A percentile compares a stretch with the other conserved stretches of the same genome.
Conservation (phyloP, 495 filamentous ascomycete species). For the Cudoniella acicularis region DNA sequence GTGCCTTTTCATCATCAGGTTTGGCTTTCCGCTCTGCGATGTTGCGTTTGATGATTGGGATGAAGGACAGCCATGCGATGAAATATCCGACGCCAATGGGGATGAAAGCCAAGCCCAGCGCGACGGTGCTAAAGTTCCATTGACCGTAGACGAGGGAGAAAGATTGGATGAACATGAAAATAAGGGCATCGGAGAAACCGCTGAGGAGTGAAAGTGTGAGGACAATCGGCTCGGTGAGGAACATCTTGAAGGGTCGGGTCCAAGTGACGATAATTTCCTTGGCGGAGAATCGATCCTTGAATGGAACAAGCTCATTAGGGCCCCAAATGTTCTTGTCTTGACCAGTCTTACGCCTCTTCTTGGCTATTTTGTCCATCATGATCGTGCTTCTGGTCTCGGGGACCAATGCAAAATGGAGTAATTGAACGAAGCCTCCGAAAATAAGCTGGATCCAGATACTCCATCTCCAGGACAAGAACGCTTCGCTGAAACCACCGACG, state of each 20-base stretch:
- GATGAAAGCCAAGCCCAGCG: slow-evolving; percentile 59
- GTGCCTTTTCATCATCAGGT: slow-evolving; percentile 55
- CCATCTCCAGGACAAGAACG: slow-evolving; percentile 69
- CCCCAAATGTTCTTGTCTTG: slow-evolving; percentile 54
- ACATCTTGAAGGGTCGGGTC: slow-evolving; percentile 74
- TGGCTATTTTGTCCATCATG: slow-evolving; percentile 63
- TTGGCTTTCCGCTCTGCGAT: slow-evolving; percentile 44
- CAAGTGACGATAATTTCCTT: slow-evolving; percentile 58
- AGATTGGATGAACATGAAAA: slow-evolving; percentile 74
- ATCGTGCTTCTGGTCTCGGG: slow-evolving; percentile 67
- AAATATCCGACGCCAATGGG: slow-evolving; percentile 63
- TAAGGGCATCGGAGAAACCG: slow-evolving; percentile 75
- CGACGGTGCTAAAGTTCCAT: slow-evolving; percentile 55
- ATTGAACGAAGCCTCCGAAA: slow-evolving; percentile 61
- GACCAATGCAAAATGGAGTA: slow-evolving; percentile 63
- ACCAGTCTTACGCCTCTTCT: slow-evolving; percentile 56
- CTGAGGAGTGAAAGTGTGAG: slow-evolving; percentile 66
- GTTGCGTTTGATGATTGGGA: slow-evolving; percentile 60
- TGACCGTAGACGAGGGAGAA: slow-evolving; percentile 61
- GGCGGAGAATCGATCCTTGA: slow-evolving; percentile 46
- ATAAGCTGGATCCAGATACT: slow-evolving; percentile 79
- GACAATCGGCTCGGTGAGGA: slow-evolving; percentile 73
- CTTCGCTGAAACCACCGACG: slow-evolving; percentile 71
- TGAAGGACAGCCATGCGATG: slow-evolving; percentile 58
- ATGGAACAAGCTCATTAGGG: slow-evolving; percentile 53